Evolutionary conservation across 2,329 filamentous ascomycete genomes (phyloP), one percentile per base, ranked within the genome.

Genomic region (Diplocarpon rosae): DNA sequence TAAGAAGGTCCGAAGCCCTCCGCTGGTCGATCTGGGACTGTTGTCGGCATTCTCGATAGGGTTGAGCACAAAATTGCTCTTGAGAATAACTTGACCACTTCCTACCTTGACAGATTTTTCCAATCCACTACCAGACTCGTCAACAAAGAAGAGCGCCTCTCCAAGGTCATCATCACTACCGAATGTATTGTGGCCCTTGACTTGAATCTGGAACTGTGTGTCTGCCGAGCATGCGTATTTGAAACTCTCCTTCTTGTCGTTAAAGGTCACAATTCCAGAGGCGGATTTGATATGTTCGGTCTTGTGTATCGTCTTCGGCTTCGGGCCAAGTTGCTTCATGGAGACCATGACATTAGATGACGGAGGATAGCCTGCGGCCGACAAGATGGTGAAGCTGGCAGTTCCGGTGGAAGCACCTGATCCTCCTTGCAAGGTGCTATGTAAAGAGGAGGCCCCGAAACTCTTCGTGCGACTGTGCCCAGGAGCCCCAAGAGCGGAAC

Each of bases 131-230:
- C 77, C 75, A 1, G 72, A 75, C 60, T 98, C 90, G 52, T 90
- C 87, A n/a, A 98, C 77, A 61, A 93, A 89, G 67, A 95, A 94
- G n/a, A 83, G 62, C 5, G 77, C 77, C 59, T 96, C 89, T 42
- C 92, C 92, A 0, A 98, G 73, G 47, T 82, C 76, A 45, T 89
- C 82, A 60, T 93, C 87, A 46, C 79, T 83, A 41, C 85, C 83
- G 59, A 96, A 90, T 1, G 80, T 85, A 57, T 84, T 78, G 59
- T 95, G 86, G 56, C 88, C 83, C 61, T 88, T 88, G 50, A 88
- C 88, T 51, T 85, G 76, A 49, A 98, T 62, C 62, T 87, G 84
- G 74, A 95, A 96, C 59, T 85, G 80, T 16, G 84, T 73, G 56
- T 95, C 90, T 2, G 90, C 80, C 1, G 81, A 75, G 65, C 88